Conservation (phyloP, 2,329 filamentous ascomycete species). For the Cladophialophora psammophila region DNA sequence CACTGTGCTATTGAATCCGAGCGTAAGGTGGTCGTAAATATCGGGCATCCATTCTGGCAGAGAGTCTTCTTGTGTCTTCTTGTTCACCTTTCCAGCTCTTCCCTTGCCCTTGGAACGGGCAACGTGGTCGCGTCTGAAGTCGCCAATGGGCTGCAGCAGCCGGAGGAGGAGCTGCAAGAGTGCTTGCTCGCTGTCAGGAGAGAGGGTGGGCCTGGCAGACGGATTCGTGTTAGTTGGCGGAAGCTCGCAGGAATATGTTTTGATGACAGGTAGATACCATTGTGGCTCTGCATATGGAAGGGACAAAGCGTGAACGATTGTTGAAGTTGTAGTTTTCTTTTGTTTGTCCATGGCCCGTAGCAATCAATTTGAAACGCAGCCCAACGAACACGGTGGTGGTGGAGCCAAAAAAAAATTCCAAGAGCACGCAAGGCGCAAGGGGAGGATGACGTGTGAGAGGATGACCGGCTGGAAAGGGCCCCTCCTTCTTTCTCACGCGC, state of each 20-base stretch:
- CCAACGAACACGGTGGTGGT: neutral
- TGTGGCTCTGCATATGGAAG: constrained; percentile 35
- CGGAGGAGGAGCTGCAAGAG: constrained; percentile 34
- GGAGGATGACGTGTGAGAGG: constrained; percentile 17
- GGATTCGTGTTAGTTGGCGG: constrained; percentile 16
- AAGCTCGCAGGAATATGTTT: neutral
- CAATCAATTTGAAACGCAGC: neutral
- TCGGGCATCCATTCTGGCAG: constrained; percentile 36
- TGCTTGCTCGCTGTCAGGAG: constrained; percentile 27
- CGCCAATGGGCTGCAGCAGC: constrained; percentile 47
- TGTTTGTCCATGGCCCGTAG: constrained; percentile 27
- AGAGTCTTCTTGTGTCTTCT: constrained; percentile 33
- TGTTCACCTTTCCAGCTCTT: constrained; percentile 25
- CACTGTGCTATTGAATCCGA: constrained; percentile 56
- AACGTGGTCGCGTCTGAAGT: constrained; percentile 48
- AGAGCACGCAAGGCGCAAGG: neutral
- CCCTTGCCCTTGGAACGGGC: constrained; percentile 48
- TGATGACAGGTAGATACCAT: constrained; percentile 26
- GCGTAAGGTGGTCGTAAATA: constrained; percentile 48
- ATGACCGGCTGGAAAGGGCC: neutral
- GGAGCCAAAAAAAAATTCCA: no score
- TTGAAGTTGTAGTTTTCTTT: constrained; percentile 24
- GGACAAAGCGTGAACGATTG: constrained; percentile 30
- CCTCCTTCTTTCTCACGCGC: neutral
- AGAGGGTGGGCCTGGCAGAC: constrained; percentile 29